A percentile compares a stretch with the other conserved stretches of the same genome.
These are phyloP conservation scores for Cardiospermum halicacabum DNA, from an alignment of 345 rosid genomes.

Conservation along the genomic window DNA sequence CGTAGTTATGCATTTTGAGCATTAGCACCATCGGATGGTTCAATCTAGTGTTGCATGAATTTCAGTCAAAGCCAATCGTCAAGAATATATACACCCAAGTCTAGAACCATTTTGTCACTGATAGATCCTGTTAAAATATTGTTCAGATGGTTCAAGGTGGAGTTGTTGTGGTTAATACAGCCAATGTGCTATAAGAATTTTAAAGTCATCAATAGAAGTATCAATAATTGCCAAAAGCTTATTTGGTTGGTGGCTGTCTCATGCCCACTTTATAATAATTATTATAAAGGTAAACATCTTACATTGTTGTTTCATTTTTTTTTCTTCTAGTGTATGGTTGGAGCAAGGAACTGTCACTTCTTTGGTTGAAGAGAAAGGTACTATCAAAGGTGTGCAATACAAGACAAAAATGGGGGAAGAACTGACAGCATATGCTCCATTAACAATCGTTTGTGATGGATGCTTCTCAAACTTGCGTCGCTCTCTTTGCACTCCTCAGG, in stretches of 20 bases:
- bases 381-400: slow-evolving; percentile 19
- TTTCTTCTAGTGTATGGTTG: slow-evolving; percentile 11
- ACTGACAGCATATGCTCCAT: slow-evolving; percentile 16
- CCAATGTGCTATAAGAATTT: neutral
- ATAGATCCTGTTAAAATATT: neutral
- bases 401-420: slow-evolving; percentile 14
- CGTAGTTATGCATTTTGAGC: neutral
- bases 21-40: neutral
- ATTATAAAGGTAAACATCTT: neutral
- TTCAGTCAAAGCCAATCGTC: neutral
- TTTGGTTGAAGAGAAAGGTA: slow-evolving; percentile 16
- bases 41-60: neutral
- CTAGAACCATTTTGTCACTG: neutral
- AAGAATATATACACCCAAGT: neutral
- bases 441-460: slow-evolving; percentile 19
- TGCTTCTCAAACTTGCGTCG: slow-evolving; percentile 21
- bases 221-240: neutral
- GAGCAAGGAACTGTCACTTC: slow-evolving; percentile 21
- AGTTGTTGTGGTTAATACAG: neutral
- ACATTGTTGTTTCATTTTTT: neutral
- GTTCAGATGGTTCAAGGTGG: neutral
- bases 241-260: neutral
- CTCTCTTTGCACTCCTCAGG: slow-evolving; percentile 18
- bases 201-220: neutral
- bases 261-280: neutral